phyloP scores from a whole-genome alignment of 1,284 basidiomycete genomes.

The Sporisorium iseilematis-ciliati region DNA sequence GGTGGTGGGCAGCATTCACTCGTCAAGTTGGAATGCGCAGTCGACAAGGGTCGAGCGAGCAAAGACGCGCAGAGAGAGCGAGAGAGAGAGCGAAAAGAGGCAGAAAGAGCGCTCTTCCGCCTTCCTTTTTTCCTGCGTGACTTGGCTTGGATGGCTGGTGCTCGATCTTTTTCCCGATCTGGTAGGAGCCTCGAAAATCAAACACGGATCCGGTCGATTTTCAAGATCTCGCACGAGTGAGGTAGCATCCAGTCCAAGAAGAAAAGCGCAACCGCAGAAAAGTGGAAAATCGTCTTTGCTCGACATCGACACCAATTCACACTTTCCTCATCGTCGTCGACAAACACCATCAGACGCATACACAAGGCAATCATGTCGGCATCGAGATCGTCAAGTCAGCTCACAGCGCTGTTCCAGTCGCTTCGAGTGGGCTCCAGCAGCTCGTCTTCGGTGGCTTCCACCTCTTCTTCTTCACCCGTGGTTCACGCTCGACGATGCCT shows the following conservation, averaged over 20 bases:
- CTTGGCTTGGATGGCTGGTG: conserved; percentile 20
- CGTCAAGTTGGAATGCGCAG: conserved; percentile 7
- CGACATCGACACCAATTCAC: neutral
- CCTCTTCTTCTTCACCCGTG: conserved; percentile 12
- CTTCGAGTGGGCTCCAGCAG: conserved; percentile 25
- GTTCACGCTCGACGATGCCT: conserved; percentile 24
- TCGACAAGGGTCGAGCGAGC: conserved; percentile 15
- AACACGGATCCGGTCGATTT: conserved; percentile 21
- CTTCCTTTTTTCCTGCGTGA: neutral
- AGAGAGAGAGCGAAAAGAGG: neutral
- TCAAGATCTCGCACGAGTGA: conserved; percentile 24
- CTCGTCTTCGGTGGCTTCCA: conserved; percentile 12
- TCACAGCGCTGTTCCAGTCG: conserved; percentile 42
- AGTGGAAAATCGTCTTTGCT: conserved; percentile 2
- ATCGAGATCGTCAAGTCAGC: conserved; percentile 23
- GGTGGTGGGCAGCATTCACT: neutral
- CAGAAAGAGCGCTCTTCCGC: conserved; percentile 2
- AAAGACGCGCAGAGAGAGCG: conserved; percentile 3
- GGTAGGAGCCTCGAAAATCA: neutral
- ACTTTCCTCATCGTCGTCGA: neutral
- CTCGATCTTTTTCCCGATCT: conserved; percentile 23
- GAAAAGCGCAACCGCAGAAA: conserved; percentile 16
- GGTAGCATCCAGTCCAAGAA: conserved; percentile 1
- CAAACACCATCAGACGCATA: neutral
- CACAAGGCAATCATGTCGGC: conserved; percentile 15